phyloP scores from a whole-genome alignment of 2,329 filamentous ascomycete genomes.

The Basipetospora chlamydospora region DNA sequence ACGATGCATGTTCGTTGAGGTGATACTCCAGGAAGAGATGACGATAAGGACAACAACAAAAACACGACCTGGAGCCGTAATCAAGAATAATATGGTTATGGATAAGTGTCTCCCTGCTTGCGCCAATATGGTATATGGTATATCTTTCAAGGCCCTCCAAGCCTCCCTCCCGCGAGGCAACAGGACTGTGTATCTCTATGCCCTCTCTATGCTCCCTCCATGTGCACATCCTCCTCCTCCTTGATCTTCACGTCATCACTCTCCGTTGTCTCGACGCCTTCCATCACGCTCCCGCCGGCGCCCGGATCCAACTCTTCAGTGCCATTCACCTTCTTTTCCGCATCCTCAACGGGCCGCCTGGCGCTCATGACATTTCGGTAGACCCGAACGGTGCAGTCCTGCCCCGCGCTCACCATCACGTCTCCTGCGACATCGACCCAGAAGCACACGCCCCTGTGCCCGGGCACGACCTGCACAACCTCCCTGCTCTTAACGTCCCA shows the following conservation, averaged over 20 bases:
- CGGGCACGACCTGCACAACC: conserved; percentile 51
- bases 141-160: too few species aligned
- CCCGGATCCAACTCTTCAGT: conserved; percentile 6
- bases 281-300: conserved; percentile 3
- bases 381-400: conserved; percentile 38
- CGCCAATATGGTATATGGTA: too few species aligned
- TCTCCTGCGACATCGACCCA: conserved; percentile 48
- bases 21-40: too few species aligned
- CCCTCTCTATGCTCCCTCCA: conserved; percentile 1
- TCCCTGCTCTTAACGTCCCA: conserved; percentile 88
- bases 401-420: conserved; percentile 41
- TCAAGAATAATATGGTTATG: too few species aligned
- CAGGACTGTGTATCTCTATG: too few species aligned
- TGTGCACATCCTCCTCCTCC: conserved; percentile 5
- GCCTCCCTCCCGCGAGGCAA: too few species aligned
- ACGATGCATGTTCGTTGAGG: too few species aligned
- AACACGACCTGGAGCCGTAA: too few species aligned
- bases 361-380: conserved; percentile 20
- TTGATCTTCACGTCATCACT: conserved; percentile 2
- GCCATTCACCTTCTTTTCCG: conserved; percentile 4
- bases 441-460: conserved; percentile 45
- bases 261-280: conserved; percentile 1
- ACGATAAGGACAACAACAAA: too few species aligned
- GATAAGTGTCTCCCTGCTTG: too few species aligned
- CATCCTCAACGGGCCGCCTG: background rate